Percentiles rank a stretch among this genome's conserved stretches.
Evolutionary conservation across 2,329 filamentous ascomycete genomes (phyloP).

Genomic region (Stenocarpella maydis): DNA sequence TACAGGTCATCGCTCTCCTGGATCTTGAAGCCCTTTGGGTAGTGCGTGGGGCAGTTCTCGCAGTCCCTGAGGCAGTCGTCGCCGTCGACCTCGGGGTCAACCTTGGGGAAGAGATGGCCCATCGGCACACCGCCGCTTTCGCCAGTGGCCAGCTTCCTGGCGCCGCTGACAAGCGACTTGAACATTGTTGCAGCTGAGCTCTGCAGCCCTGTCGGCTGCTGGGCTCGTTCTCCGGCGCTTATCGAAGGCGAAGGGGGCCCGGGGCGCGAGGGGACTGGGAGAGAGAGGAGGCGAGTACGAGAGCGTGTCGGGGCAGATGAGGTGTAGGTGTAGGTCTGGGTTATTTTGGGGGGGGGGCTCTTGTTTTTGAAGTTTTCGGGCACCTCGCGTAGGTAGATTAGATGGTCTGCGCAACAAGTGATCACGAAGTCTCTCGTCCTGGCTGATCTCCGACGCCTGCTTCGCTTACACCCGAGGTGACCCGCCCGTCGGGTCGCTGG

Average conservation of each 20-base stretch:
- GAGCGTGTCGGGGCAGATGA: too few relatives aligned
- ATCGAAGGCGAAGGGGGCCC: background rate
- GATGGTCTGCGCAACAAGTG: background rate
- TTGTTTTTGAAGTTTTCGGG: too few relatives aligned
- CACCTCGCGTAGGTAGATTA: too few relatives aligned
- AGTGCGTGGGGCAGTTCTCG: conserved; percentile 78
- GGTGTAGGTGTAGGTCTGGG: background rate
- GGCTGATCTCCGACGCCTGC: background rate
- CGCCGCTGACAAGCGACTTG: conserved; percentile 50
- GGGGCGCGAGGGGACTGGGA: background rate
- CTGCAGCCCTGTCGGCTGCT: background rate
- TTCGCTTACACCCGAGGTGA: conserved; percentile 17
- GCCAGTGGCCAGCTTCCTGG: conserved; percentile 46
- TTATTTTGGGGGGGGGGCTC: too few relatives aligned
- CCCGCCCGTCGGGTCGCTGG: background rate
- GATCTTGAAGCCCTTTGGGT: conserved; percentile 76
- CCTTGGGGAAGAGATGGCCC: conserved; percentile 73
- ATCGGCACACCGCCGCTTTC: conserved; percentile 39
- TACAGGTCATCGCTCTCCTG: conserved; percentile 83
- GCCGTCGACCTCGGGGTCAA: conserved; percentile 80
- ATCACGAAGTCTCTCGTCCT: background rate
- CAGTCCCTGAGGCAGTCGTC: conserved; percentile 92
- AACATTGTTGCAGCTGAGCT: conserved; percentile 38
- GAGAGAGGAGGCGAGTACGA: background rate
- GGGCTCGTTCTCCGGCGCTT: background rate